Conservation (phyloP, 805 yeast species). For the Metschnikowia dekortorum region DNA sequence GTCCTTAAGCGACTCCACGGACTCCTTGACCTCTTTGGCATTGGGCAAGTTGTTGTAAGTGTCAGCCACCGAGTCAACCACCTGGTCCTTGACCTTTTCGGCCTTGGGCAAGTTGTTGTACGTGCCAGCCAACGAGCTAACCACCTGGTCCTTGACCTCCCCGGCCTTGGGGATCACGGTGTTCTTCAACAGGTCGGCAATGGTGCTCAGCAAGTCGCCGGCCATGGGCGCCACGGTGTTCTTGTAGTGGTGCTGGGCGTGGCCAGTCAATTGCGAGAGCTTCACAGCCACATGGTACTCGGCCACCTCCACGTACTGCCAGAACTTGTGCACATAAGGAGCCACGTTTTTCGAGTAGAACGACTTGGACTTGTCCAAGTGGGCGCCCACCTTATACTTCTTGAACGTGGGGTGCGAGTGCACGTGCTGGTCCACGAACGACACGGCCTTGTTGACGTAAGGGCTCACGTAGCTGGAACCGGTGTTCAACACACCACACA, state of each 20-base stretch:
- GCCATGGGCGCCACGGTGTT: conserved; percentile 18
- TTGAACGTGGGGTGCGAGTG: conserved; percentile 33
- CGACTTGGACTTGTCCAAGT: conserved; percentile 21
- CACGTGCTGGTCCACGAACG: conserved; percentile 33
- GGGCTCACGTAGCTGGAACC: conserved; percentile 30
- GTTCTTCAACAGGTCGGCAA: conserved; percentile 16
- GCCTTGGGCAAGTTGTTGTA: conserved; percentile 11
- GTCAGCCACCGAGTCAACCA: conserved; percentile 5
- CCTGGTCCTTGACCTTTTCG: conserved; percentile 9
- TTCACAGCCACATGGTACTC: conserved; percentile 31
- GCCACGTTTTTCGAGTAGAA: conserved; percentile 22
- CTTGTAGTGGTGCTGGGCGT: conserved; percentile 18
- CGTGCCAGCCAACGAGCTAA: conserved; percentile 1
- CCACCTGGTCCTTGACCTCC: conserved; percentile 11
- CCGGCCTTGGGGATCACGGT: conserved; percentile 18
- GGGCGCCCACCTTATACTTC: conserved; percentile 28
- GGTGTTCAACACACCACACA: conserved; percentile 31
- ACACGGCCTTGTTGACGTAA: conserved; percentile 23
- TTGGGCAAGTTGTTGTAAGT: conserved; percentile 4
- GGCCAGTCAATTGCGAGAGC: conserved; percentile 16
- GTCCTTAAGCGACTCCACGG: conserved; percentile 11
- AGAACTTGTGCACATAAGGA: conserved; percentile 31
- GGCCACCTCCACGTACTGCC: conserved; percentile 29
- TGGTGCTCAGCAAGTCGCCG: conserved; percentile 8
- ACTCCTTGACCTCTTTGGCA: conserved; percentile 6